These are phyloP conservation scores for Peterozyma toletana DNA, from an alignment of 805 yeast species.

Conservation along the genomic window DNA sequence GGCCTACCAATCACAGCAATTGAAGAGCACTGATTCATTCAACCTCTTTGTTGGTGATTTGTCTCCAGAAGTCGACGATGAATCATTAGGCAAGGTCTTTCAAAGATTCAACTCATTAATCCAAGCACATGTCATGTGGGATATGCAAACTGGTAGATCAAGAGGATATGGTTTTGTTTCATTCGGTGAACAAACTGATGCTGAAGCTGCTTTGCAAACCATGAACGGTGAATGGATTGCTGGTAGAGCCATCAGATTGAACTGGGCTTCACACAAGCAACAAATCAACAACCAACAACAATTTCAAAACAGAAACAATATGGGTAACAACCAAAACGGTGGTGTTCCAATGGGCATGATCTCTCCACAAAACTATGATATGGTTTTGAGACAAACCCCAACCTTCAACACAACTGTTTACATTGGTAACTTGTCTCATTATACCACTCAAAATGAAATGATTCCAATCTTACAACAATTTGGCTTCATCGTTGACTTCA, in stretches of 20 bases:
- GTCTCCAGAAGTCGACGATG: slow-evolving; percentile 87
- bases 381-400: slow-evolving; percentile 72
- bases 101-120: slow-evolving; percentile 79
- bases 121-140: slow-evolving; percentile 95
- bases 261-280: slow-evolving; percentile 81
- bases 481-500: slow-evolving; percentile 77
- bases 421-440: slow-evolving; percentile 78
- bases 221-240: slow-evolving; percentile 71
- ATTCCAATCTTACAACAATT: slow-evolving; percentile 69
- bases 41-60: slow-evolving; percentile 94
- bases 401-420: slow-evolving; percentile 82
- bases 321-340: slow-evolving; percentile 7
- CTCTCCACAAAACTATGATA: slow-evolving; percentile 57
- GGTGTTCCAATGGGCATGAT: slow-evolving; percentile 15
- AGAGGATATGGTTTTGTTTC: slow-evolving; percentile 98
- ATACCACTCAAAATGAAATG: slow-evolving; percentile 64
- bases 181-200: slow-evolving; percentile 90
- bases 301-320: slow-evolving; percentile 10
- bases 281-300: slow-evolving; percentile 19
- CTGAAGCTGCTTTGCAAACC: slow-evolving; percentile 72
- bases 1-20: slow-evolving; percentile 80
- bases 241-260: slow-evolving; percentile 74
- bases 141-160: slow-evolving; percentile 93
- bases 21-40: slow-evolving; percentile 42
- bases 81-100: slow-evolving; percentile 81